A percentile compares a stretch with the other conserved stretches of the same genome.
Conservation (phyloP, 371 early-diverging fungal genomes). For the Syncephalastrum sp. region DNA sequence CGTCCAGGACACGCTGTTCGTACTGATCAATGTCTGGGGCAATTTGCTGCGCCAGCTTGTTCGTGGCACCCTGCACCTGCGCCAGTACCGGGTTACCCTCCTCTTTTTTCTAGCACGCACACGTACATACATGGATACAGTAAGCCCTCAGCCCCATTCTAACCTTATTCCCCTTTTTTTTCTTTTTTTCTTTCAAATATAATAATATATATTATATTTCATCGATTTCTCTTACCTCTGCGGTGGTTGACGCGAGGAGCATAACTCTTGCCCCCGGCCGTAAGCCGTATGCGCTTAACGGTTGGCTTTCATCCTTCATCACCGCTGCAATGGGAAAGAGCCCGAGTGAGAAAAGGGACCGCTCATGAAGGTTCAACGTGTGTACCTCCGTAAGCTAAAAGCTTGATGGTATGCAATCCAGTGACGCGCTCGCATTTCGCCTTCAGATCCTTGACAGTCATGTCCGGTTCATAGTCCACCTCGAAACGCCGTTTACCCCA, state of each 20-base stretch:
- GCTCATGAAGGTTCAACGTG: not conserved
- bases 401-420: conserved; percentile 22
- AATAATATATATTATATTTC: conserved; percentile 1
- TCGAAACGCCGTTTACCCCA: conserved; percentile 30
- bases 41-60: conserved; percentile 11
- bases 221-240: not conserved
- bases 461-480: conserved; percentile 22
- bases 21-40: conserved; percentile 21
- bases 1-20: conserved; percentile 16
- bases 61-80: conserved; percentile 5
- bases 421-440: conserved; percentile 27
- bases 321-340: conserved; percentile 12
- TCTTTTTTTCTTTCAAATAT: not conserved
- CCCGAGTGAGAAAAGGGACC: not conserved
- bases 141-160: not conserved
- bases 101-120: conserved; percentile 1
- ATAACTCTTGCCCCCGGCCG: conserved; percentile 17
- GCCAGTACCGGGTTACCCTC: conserved; percentile 11
- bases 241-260: conserved; percentile 13
- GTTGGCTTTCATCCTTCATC: conserved; percentile 21
- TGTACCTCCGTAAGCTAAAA: conserved; percentile 44
- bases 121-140: not conserved
- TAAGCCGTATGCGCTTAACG: conserved; percentile 17
- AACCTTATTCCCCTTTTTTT: not conserved
- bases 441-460: conserved; percentile 32